A percentile compares a stretch with the other conserved stretches of the same genome.
Conservation (phyloP, 148 eudicot species). For the Diospyros kaki region DNA sequence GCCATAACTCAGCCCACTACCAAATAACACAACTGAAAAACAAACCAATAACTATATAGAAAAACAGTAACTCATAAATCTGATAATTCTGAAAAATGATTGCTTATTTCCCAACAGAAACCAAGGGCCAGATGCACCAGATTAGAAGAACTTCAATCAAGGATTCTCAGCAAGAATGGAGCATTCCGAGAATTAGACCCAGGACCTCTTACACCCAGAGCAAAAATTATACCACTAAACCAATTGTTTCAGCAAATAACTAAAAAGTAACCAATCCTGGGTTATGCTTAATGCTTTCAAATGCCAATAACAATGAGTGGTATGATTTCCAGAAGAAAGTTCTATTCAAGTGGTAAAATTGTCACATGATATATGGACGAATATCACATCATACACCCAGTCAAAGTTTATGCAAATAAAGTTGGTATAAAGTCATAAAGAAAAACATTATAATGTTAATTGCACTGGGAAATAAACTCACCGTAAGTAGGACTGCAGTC, state of each 20-base stretch:
- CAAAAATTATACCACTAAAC: too few relatives aligned
- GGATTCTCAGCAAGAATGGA: too few relatives aligned
- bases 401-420: neutral
- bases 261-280: neutral
- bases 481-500: slow-evolving; percentile 91
- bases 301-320: neutral
- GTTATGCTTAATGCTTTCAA: neutral
- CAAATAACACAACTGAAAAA: too few relatives aligned
- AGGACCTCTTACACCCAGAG: too few relatives aligned
- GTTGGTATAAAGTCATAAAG: neutral
- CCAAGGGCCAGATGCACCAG: too few relatives aligned
- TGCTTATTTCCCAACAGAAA: too few relatives aligned
- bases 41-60: too few relatives aligned
- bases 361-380: neutral
- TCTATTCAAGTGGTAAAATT: neutral
- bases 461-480: slow-evolving; percentile 21
- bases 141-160: too few relatives aligned
- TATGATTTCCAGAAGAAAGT: neutral
- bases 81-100: too few relatives aligned
- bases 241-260: neutral
- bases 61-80: too few relatives aligned
- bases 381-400: neutral
- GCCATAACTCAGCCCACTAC: too few relatives aligned
- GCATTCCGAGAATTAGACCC: too few relatives aligned
- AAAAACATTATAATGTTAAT: neutral